A percentile compares a stretch with the other conserved stretches of the same genome.
Evolutionary conservation across 2,329 filamentous ascomycete genomes (phyloP).

Genomic region (Aspergillus tanneri): DNA sequence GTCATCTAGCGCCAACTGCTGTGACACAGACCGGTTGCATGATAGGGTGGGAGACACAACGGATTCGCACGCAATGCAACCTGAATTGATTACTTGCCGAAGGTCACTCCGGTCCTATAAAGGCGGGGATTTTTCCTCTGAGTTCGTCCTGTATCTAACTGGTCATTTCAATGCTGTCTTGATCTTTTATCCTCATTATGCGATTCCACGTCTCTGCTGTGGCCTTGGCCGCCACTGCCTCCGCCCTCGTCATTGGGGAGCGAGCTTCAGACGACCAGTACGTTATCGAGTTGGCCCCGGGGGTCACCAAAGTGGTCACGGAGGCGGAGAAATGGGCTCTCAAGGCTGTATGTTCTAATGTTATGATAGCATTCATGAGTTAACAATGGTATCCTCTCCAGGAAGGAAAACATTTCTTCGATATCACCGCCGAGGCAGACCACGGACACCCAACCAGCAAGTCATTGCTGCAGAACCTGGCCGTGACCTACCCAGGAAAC

Average conservation of each 20-base stretch:
- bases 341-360: not conserved
- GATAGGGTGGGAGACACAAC: not conserved
- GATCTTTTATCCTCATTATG: not conserved
- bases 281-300: not conserved
- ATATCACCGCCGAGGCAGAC: not conserved
- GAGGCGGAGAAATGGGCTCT: slow-evolving; percentile 8
- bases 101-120: not conserved
- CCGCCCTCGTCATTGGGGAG: not conserved
- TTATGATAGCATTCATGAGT: not conserved
- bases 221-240: not conserved
- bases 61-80: not conserved
- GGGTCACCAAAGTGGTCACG: slow-evolving; percentile 1
- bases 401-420: slow-evolving; percentile 5
- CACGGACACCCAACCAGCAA: not conserved
- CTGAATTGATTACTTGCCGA: not conserved
- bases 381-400: not conserved
- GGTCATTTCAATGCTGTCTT: not conserved
- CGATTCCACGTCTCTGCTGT: not conserved
- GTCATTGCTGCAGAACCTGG: not conserved
- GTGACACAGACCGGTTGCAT: not conserved
- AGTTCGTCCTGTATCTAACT: not conserved
- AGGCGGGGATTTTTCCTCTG: not conserved
- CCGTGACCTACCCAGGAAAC: not conserved
- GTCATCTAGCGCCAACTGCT: not conserved
- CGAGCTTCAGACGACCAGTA: not conserved